Evolutionary conservation across 345 rosid genomes (phyloP).

Genomic region (Eucalyptus camaldulensis): DNA sequence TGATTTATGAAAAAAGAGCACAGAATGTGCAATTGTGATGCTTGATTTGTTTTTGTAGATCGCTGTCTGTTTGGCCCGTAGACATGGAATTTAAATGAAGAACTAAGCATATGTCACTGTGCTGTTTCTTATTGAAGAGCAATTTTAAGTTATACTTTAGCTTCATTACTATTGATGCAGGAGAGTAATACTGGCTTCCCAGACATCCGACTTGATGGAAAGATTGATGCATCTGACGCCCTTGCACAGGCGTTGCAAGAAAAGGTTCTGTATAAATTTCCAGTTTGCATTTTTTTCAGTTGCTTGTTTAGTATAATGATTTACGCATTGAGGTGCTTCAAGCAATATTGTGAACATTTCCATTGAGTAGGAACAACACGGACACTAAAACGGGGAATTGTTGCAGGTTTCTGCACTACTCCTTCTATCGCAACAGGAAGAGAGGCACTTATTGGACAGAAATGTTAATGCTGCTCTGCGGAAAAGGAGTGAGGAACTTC

Average conservation of each 20-base stretch:
- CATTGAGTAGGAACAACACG: neutral
- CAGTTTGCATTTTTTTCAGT: neutral
- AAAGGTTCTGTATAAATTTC: slow-evolving; percentile 37
- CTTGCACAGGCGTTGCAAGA: slow-evolving; percentile 79
- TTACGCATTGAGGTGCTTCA: neutral
- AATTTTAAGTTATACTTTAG: neutral
- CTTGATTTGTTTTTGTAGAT: neutral
- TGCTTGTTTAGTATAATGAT: neutral
- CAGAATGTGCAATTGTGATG: neutral
- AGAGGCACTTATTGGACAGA: slow-evolving; percentile 83
- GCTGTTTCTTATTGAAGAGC: neutral
- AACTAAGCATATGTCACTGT: neutral
- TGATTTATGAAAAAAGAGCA: neutral
- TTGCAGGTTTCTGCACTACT: slow-evolving; percentile 69
- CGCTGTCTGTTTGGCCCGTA: neutral
- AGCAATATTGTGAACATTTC: neutral
- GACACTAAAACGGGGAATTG: neutral
- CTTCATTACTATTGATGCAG: slow-evolving; percentile 22
- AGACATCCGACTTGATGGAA: slow-evolving; percentile 5
- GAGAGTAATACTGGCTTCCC: slow-evolving; percentile 3
- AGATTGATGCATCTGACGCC: slow-evolving; percentile 33
- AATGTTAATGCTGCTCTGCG: slow-evolving; percentile 79
- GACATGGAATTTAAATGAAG: neutral
- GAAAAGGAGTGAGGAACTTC: slow-evolving; percentile 82
- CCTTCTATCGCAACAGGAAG: slow-evolving; percentile 93